A percentile compares a stretch with the other conserved stretches of the same genome.
phyloP scores from a whole-genome alignment of 768 basidiomycete species.

The Rhizopogon roseolus region DNA sequence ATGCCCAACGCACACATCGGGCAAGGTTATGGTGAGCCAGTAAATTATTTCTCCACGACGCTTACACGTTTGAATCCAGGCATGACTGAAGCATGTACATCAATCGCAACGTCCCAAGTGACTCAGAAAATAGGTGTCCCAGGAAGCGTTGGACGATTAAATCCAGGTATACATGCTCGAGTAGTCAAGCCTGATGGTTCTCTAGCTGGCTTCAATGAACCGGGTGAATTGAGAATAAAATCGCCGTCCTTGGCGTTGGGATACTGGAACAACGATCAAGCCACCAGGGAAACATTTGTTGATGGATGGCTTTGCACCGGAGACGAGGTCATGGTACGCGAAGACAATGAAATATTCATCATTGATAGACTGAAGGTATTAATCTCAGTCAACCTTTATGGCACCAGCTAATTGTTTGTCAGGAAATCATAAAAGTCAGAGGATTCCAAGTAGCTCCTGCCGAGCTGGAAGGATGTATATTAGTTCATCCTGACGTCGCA shows the following conservation, averaged over 20 bases:
- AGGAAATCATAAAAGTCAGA: conserved; percentile 69
- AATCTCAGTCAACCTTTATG: neutral
- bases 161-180: conserved; percentile 53
- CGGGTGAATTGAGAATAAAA: conserved; percentile 54
- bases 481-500: conserved; percentile 54
- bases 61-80: conserved; percentile 30
- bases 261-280: conserved; percentile 52
- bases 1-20: conserved; percentile 58
- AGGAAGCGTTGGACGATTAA: conserved; percentile 42
- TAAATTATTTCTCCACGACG: neutral
- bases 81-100: conserved; percentile 62
- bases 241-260: conserved; percentile 35
- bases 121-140: conserved; percentile 43
- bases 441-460: conserved; percentile 77
- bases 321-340: conserved; percentile 53
- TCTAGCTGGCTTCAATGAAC: conserved; percentile 47
- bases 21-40: conserved; percentile 52
- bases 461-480: conserved; percentile 61
- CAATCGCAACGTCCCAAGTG: conserved; percentile 44
- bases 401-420: neutral
- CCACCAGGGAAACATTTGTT: conserved; percentile 64
- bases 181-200: conserved; percentile 57
- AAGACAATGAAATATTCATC: conserved; percentile 54
- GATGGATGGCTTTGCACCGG: conserved; percentile 75
- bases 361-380: conserved; percentile 59